Conservation (phyloP, 768 basidiomycete species). For the Hirschioporus abietinus region DNA sequence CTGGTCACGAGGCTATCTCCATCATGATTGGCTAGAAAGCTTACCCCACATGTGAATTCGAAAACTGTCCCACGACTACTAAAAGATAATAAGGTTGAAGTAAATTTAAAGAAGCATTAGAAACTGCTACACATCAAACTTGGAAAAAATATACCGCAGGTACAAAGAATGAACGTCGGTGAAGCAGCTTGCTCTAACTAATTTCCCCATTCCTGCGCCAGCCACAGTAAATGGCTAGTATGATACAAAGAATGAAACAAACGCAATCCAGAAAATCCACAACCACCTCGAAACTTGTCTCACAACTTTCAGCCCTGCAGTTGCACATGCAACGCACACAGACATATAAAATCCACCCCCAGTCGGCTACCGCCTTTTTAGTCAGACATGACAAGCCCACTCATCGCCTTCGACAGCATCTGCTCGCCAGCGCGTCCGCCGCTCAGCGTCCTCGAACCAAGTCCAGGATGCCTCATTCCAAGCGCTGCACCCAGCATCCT, state of each 20-base stretch:
- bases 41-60: background rate
- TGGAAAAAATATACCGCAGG: background rate
- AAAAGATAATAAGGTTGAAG: background rate
- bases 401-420: background rate
- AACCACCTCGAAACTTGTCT: background rate
- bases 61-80: background rate
- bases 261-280: background rate
- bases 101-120: slow-evolving; percentile 1
- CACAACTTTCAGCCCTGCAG: background rate
- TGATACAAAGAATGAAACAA: background rate
- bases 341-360: background rate
- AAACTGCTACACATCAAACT: background rate
- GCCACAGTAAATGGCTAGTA: background rate
- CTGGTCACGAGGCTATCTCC: too few relatives aligned
- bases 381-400: background rate
- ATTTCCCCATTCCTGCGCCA: slow-evolving; percentile 1
- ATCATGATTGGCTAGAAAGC: background rate
- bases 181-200: background rate
- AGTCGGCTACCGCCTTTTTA: background rate
- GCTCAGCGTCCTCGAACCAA: slow-evolving; percentile 54
- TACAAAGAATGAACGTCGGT: background rate
- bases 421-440: slow-evolving; percentile 31
- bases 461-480: slow-evolving; percentile 74
- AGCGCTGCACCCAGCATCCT: slow-evolving; percentile 85
- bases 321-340: background rate